Base-by-base conservation (phyloP, 2,329 filamentous ascomycete species). In the Furcasterigmium sp. region DNA sequence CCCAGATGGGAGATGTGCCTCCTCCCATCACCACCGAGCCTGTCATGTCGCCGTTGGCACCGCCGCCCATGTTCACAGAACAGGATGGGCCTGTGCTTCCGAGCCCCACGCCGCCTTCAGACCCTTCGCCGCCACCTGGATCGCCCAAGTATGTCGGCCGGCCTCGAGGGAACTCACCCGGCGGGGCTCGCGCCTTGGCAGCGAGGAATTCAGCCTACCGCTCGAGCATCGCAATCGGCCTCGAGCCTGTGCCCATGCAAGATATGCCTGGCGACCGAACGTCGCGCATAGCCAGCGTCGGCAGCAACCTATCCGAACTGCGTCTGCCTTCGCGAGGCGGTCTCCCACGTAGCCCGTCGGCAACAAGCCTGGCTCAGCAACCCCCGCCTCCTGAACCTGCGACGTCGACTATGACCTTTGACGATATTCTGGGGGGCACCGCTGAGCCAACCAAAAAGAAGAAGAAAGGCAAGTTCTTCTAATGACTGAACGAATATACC, bases 371-470 rank as follows among this genome's bases (percentile, higher is more conserved):
- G 20, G 53, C 53, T 2, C 44, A 50, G 40, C 39, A 41, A 34
- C 46, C 45, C 21, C 47, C 52, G 8, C 43, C 53, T 3, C 50
- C 51, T 18, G 48, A 53, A 5, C 48, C 55, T 8, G 51, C 49
- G 2, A 57, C 50, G 18, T 54, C 61, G 10, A 62, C 66, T 3
- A 60, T 64, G 21, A 75, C 71, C 0, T 75, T 75, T 53, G 71
- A 75, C 48, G 71, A 75, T 39, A 75, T 75, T 28, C 56, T 75
- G 19, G 63, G 64, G 8, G 57, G 56, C 23, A 46, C 53, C n/a
- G 52, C 51, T 10, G 50, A 62, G 34, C 51, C 53, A 8, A 60
- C 61, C 48, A 62, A 61, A 47, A 43, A 54, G 20, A 41, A 43
- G 26, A 45, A 54, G 28, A 67, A 68, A 61, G 69, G 66, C 59